A percentile compares a stretch with the other conserved stretches of the same genome.
Evolutionary conservation across 805 yeast genomes (phyloP).

Genomic region (Debaryomyces hansenii): DNA sequence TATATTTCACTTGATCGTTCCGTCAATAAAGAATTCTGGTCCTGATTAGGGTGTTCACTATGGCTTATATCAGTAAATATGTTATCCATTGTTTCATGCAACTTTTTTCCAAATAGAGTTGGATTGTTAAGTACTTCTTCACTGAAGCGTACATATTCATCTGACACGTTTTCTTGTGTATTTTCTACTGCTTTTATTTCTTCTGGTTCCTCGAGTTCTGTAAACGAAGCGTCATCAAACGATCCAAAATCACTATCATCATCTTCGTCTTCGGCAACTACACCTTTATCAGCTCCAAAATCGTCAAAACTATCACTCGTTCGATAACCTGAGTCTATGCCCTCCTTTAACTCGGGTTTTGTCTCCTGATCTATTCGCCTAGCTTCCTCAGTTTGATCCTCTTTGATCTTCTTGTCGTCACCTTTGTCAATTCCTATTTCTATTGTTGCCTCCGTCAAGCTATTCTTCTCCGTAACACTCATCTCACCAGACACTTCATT

Average conservation of each 20-base stretch:
- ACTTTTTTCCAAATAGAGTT: slow-evolving; percentile 8
- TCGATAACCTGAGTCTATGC: too few relatives aligned
- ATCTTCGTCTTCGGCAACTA: slow-evolving; percentile 15
- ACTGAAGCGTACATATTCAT: slow-evolving; percentile 5
- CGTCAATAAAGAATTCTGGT: slow-evolving; percentile 15
- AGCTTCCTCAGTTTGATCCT: not conserved
- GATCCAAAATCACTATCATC: slow-evolving; percentile 40
- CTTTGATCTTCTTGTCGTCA: not conserved
- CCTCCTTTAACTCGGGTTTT: too few relatives aligned
- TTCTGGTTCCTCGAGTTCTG: slow-evolving; percentile 15
- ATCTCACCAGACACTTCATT: not conserved
- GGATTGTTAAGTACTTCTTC: slow-evolving; percentile 13
- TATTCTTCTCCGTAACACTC: not conserved
- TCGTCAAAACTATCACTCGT: slow-evolving; percentile 9
- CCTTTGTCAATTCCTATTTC: not conserved
- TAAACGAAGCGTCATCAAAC: slow-evolving; percentile 35
- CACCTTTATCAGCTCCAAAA: slow-evolving; percentile 6
- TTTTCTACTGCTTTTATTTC: not conserved
- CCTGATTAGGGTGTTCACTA: not conserved
- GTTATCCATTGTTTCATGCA: slow-evolving; percentile 10
- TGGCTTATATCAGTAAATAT: slow-evolving; percentile 7
- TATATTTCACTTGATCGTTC: slow-evolving; percentile 43
- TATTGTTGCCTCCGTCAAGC: not conserved
- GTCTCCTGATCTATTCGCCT: not conserved
- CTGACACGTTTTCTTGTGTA: not conserved